Percentiles rank a stretch among this genome's conserved stretches.
Evolutionary conservation across 768 basidiomycete species (phyloP).

Genomic region (Rhizopogon sp.): DNA sequence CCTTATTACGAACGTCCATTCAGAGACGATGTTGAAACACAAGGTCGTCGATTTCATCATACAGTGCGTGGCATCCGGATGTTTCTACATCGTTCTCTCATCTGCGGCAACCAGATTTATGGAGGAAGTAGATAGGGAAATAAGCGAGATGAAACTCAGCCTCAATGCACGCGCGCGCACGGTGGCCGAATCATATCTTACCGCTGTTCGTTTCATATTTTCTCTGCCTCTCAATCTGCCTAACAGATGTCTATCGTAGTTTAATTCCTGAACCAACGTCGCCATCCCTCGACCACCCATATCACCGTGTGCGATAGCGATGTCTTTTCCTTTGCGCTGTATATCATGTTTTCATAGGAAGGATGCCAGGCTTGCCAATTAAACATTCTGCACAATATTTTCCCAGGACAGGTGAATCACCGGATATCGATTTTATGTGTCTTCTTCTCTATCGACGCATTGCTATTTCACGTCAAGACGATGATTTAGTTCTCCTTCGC

Average conservation of each 20-base stretch:
- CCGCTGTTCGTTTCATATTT: constrained; percentile 56
- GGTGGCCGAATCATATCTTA: constrained; percentile 94
- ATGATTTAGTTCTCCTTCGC: neutral
- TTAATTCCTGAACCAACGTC: constrained; percentile 15
- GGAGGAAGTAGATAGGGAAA: constrained; percentile 99
- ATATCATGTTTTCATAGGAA: neutral
- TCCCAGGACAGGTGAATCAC: neutral
- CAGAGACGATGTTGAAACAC: constrained; percentile 99
- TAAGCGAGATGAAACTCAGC: constrained; percentile 98
- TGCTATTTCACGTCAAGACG: neutral
- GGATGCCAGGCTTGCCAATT: neutral
- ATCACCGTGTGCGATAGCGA: neutral
- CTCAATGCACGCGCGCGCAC: constrained; percentile 95
- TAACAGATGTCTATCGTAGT: constrained; percentile 9
- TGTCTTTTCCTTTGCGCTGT: neutral
- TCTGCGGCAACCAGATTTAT: constrained; percentile 61
- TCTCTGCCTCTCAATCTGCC: neutral
- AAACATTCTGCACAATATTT: neutral
- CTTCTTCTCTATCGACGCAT: neutral
- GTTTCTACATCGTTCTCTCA: neutral
- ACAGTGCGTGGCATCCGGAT: constrained; percentile 53
- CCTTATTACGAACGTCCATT: constrained; percentile 93
- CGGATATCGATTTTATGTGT: neutral
- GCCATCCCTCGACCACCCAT: neutral
- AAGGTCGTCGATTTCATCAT: constrained; percentile 99